Percentiles rank a stretch among this genome's conserved stretches.
Conservation (phyloP, 495 filamentous ascomycete genomes). For the Neurospora sp. region DNA sequence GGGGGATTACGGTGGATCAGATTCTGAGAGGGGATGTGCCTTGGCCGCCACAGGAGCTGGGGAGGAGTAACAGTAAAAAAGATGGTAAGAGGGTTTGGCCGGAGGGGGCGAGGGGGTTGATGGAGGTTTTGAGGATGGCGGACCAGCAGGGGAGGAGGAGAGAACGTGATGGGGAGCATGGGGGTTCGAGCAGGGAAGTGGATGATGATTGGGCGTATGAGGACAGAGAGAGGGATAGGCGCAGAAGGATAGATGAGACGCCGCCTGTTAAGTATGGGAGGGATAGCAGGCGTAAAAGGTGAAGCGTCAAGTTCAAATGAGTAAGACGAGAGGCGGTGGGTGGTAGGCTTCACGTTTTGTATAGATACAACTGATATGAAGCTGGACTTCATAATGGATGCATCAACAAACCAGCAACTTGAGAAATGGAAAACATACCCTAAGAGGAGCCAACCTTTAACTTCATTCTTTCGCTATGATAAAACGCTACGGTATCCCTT, state of each 20-base stretch:
- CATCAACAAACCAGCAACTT: neutral
- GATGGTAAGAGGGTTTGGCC: constrained; percentile 18
- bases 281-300: neutral
- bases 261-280: neutral
- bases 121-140: constrained; percentile 61
- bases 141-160: constrained; percentile 59
- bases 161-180: constrained; percentile 24
- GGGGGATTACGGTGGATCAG: constrained; percentile 41
- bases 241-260: neutral
- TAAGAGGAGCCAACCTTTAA: neutral
- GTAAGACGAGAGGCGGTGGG: neutral
- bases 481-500: neutral
- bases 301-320: neutral
- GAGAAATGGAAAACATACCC: neutral
- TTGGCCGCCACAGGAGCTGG: neutral
- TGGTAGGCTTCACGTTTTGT: neutral
- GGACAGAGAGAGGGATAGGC: constrained; percentile 35
- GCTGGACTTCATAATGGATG: neutral
- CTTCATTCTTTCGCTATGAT: neutral
- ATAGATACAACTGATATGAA: neutral
- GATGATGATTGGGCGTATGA: constrained; percentile 25
- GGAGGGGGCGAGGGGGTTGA: constrained; percentile 31
- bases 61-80: too few relatives aligned
- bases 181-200: neutral
- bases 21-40: constrained; percentile 56